These are phyloP conservation scores for Candida odintsovae DNA, from an alignment of 805 yeast species.

Conservation along the genomic window DNA sequence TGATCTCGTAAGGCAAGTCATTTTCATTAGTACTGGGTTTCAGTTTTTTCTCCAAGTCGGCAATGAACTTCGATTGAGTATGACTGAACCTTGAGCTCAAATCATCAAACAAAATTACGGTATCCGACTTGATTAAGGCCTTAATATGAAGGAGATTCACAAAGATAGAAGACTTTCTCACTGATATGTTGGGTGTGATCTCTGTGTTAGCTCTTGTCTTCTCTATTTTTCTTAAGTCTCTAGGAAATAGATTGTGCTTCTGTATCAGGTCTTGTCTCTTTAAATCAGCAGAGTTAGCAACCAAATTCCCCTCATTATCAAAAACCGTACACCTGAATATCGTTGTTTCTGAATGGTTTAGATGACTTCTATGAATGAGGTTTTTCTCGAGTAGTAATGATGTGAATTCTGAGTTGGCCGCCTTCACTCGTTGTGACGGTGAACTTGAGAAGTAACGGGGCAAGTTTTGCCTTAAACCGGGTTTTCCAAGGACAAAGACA, in stretches of 20 bases:
- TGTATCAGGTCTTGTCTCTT: conserved; percentile 68
- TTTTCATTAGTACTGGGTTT: conserved; percentile 26
- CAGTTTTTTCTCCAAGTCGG: conserved; percentile 69
- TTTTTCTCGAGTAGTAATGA: conserved; percentile 33
- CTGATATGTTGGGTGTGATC: conserved; percentile 78
- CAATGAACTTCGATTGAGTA: conserved; percentile 70
- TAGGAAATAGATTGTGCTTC: conserved; percentile 74
- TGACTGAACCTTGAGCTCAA: conserved; percentile 53
- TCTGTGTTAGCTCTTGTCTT: conserved; percentile 50
- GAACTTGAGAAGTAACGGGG: not conserved
- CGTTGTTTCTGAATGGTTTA: conserved; percentile 27
- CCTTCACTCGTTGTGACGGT: not conserved
- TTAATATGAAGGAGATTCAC: conserved; percentile 74
- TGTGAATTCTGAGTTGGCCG: conserved; percentile 14
- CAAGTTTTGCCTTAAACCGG: not conserved
- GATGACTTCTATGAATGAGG: conserved; percentile 30
- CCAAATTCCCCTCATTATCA: conserved; percentile 61
- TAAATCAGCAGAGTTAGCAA: conserved; percentile 64
- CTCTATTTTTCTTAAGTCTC: conserved; percentile 89
- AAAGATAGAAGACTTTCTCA: conserved; percentile 63
- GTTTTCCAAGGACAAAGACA: not conserved
- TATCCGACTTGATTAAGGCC: conserved; percentile 67
- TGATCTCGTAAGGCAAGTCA: conserved; percentile 76
- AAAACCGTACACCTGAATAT: conserved; percentile 76
- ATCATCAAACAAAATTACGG: conserved; percentile 73